phyloP scores from a whole-genome alignment of 2,329 filamentous ascomycete species.

The Cryoendolithus antarcticus region DNA sequence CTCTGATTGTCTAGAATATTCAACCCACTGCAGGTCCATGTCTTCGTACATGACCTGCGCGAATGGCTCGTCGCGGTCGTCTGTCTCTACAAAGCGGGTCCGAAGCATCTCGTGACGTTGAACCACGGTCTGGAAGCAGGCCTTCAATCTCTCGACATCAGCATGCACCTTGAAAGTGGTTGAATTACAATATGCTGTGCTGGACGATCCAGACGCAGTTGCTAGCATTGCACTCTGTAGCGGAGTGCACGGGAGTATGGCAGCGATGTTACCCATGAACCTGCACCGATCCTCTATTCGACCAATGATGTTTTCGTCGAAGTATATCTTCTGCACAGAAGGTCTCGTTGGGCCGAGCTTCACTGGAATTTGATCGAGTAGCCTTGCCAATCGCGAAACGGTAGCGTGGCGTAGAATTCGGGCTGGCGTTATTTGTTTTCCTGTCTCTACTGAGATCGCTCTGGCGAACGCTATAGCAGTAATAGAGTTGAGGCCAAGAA shows the following conservation, averaged over 20 bases:
- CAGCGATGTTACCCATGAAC: slow-evolving; percentile 7
- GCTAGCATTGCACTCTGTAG: slow-evolving; percentile 81
- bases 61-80: slow-evolving; percentile 48
- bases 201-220: slow-evolving; percentile 32
- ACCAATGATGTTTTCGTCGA: slow-evolving; percentile 1
- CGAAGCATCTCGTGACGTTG: slow-evolving; percentile 62
- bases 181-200: slow-evolving; percentile 58
- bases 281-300: not conserved
- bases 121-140: slow-evolving; percentile 51
- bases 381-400: slow-evolving; percentile 46
- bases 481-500: slow-evolving; percentile 73
- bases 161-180: slow-evolving; percentile 50
- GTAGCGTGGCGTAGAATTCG: slow-evolving; percentile 56
- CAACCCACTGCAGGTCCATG: slow-evolving; percentile 31
- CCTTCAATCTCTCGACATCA: slow-evolving; percentile 38
- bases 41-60: slow-evolving; percentile 56
- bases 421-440: slow-evolving; percentile 51
- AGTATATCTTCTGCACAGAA: not conserved
- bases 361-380: slow-evolving; percentile 9
- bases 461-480: slow-evolving; percentile 61
- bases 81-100: slow-evolving; percentile 60
- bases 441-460: slow-evolving; percentile 37
- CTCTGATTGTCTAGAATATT: not conserved
- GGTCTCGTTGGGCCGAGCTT: not conserved
- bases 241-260: slow-evolving; percentile 68